Evolutionary conservation across 768 basidiomycete genomes (phyloP), one percentile per base, ranked within the genome.

Genomic region (Hysterangium stoloniferum): DNA sequence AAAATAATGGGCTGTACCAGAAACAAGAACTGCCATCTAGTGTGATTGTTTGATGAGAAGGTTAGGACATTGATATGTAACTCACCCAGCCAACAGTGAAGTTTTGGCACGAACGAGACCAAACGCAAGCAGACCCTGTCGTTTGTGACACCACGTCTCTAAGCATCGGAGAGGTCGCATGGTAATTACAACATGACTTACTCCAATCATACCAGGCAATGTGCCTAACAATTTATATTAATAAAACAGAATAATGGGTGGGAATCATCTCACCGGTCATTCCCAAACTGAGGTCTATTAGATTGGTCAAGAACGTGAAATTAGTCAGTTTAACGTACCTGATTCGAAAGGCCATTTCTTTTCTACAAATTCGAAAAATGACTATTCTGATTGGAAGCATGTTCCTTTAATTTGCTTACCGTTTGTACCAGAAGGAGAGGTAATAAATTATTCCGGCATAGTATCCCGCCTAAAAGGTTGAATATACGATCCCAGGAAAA

Each of bases 371-470:
- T n/a, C n/a, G n/a, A 45, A n/a, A 20, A 33, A 9, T 8, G n/a
- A n/a, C n/a, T n/a, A n/a, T n/a, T n/a, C n/a, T n/a, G n/a, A n/a
- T n/a, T n/a, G n/a, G n/a, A n/a, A n/a, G n/a, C n/a, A n/a, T n/a
- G 24, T 25, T 9, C 28, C n/a, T 36, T 22, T 25, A 13, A 29
- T 12, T 4, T 2, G 41, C 55, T 25, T 35, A 61, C 62, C 61
- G 53, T 48, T 59, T 62, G 50, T 76, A 77, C 78, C 78, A 79
- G 60, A 79, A 79, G 0, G 77, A 78, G 24, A 78, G 61, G 56
- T 79, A 79, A 53, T 79, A 79, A 4, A 79, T 78, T 72, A 78
- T 75, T 6, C 77, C 78, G 1, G 77, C 76, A 52, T 79, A 79
- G 52, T 73, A 79, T 1, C 78, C 78, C 0, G 77, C 42, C 42